phyloP scores from a whole-genome alignment of 495 filamentous ascomycete genomes.

The Melanomma pulvis-pyrius region DNA sequence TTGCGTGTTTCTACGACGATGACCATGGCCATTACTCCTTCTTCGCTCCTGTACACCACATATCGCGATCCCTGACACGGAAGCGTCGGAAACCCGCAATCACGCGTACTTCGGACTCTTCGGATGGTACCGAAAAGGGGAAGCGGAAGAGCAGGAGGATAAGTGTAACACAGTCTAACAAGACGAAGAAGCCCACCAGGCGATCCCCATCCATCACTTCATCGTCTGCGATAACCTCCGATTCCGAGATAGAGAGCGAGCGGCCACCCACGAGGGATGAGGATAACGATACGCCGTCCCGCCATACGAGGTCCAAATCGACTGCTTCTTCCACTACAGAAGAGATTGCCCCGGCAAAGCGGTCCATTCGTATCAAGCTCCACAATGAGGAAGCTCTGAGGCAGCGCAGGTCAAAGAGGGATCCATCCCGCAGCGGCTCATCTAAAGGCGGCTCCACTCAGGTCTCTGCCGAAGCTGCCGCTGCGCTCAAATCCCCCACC shows the following conservation, averaged over 20 bases:
- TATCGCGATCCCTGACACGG: slow-evolving; percentile 40
- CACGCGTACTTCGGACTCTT: slow-evolving; percentile 42
- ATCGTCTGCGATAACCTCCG: slow-evolving; percentile 47
- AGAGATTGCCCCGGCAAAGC: slow-evolving; percentile 66
- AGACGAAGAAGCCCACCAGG: slow-evolving; percentile 17
- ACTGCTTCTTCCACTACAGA: slow-evolving; percentile 51
- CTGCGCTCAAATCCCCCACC: slow-evolving; percentile 82
- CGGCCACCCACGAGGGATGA: slow-evolving; percentile 32
- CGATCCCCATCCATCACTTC: slow-evolving; percentile 45
- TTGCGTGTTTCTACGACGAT: slow-evolving; percentile 79
- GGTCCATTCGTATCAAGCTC: slow-evolving; percentile 89
- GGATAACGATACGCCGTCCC: slow-evolving; percentile 45
- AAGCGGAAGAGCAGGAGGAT: slow-evolving; percentile 29
- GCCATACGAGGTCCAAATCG: slow-evolving; percentile 59
- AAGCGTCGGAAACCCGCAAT: slow-evolving; percentile 44
- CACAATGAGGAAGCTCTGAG: slow-evolving; percentile 75
- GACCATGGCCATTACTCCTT: slow-evolving; percentile 69
- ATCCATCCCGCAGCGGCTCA: slow-evolving; percentile 27
- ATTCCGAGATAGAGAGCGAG: slow-evolving; percentile 44
- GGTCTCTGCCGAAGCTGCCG: slow-evolving; percentile 49
- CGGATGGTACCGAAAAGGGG: slow-evolving; percentile 37
- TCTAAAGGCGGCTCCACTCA: slow-evolving; percentile 37
- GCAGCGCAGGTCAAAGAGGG: slow-evolving; percentile 57
- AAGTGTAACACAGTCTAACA: slow-evolving; percentile 31
- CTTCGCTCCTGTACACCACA: slow-evolving; percentile 42